Evolutionary conservation across 2,329 filamentous ascomycete genomes (phyloP), one percentile per base, ranked within the genome.

Genomic region (Exophiala oligosperma): DNA sequence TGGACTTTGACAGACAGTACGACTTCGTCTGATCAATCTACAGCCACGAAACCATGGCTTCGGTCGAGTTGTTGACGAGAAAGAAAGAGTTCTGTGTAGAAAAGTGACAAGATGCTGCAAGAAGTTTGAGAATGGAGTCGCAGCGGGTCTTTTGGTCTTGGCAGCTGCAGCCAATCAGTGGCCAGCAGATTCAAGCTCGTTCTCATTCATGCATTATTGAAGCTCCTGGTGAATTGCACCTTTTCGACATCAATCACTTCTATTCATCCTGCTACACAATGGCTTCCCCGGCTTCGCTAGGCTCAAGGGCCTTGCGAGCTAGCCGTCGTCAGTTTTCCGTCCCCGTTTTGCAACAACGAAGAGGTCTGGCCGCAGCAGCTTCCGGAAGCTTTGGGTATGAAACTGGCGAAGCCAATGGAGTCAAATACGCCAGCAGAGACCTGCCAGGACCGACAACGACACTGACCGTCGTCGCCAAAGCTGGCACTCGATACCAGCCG

Each of bases 361-460:
- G 87, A 73, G 81, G 81, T 66, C 81, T 89, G 70, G 85, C 86
- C 70, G 76, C 84, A 67, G 81, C 90, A 69, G 83, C 84, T 79
- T 89, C 81, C 77, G 85, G 85, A 64, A 87, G 90, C 68, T 90
- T 92, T 79, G 86, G 89, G 75, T 99, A 95, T 81, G 88, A 97
- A 79, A 86, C 89, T 63, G 84, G 89, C 73, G 90, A 96, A 77
- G 85, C 90, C 76, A 85, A 87, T 74, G 93, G 93, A 72, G 81
- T 97, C 78, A 97, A 96, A 84, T 84, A 95, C 70, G 92, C 93
- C 73, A 90, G 90, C 79, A 87, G 93, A 81, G 92, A 97, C 77
- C 83, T 91, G 71, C 84, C 90, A 64, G 91, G 91, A 64, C 90
- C 92, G 67, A 96, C 93, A 62, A 92, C 92, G 62, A 95, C 91